Evolutionary conservation across 2,329 filamentous ascomycete species (phyloP).

Genomic region (Pleurostoma richardsiae): DNA sequence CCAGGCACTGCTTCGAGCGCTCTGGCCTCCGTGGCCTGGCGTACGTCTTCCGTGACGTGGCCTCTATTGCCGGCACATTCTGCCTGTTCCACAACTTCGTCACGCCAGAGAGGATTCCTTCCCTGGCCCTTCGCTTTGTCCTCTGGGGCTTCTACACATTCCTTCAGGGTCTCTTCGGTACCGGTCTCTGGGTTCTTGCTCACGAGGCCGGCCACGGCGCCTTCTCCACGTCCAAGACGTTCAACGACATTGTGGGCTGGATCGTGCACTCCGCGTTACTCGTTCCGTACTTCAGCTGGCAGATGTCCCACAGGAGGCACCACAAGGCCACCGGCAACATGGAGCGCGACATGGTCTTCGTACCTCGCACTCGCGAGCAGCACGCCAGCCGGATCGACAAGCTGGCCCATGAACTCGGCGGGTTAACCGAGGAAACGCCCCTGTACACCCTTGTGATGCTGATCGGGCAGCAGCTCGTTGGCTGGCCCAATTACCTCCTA

Average conservation of each 20-base stretch:
- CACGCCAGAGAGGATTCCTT: constrained; percentile 40
- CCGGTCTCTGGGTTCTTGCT: constrained; percentile 65
- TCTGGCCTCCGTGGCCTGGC: constrained; percentile 43
- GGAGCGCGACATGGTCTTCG: constrained; percentile 62
- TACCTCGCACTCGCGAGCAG: constrained; percentile 40
- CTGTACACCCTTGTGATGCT: constrained; percentile 48
- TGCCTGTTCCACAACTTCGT: constrained; percentile 50
- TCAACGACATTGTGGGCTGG: constrained; percentile 62
- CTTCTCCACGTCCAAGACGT: constrained; percentile 49
- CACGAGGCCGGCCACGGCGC: constrained; percentile 69
- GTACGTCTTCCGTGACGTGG: constrained; percentile 52
- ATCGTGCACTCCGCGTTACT: constrained; percentile 59
- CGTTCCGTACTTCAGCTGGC: constrained; percentile 71
- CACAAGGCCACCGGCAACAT: constrained; percentile 65
- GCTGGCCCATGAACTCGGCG: constrained; percentile 47
- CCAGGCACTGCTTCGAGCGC: constrained; percentile 56
- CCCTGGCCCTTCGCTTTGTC: constrained; percentile 32
- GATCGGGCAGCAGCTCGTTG: constrained; percentile 57
- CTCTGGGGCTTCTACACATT: constrained; percentile 58
- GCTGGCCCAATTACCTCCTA: constrained; percentile 60
- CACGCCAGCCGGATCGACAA: constrained; percentile 31
- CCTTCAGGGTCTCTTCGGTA: constrained; percentile 60
- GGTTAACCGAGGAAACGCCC: constrained; percentile 64
- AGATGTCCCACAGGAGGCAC: constrained; percentile 64
- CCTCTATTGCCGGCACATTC: constrained; percentile 41